Percentiles rank a stretch among this genome's conserved stretches.
These are phyloP conservation scores for Malassezia obtusa DNA, from an alignment of 1,284 basidiomycete species.

Conservation along the genomic window DNA sequence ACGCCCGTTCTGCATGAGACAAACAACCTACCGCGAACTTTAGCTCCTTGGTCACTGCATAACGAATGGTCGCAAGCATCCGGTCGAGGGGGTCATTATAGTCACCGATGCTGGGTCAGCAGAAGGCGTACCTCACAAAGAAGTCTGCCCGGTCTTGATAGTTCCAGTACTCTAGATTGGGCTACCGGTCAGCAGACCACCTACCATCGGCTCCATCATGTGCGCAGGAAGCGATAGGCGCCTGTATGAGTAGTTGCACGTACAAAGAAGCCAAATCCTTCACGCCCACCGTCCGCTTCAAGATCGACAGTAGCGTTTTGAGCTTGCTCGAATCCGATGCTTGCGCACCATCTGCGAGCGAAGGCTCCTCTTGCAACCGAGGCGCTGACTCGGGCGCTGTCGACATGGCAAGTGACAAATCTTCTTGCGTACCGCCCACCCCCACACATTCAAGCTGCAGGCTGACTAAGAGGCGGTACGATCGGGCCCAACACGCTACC, in stretches of 20 bases:
- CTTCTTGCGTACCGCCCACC: not conserved
- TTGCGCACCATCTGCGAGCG: not conserved
- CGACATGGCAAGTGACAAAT: not conserved
- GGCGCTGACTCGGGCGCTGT: not conserved
- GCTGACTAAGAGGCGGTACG: not conserved
- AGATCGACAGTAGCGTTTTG: constrained; percentile 37
- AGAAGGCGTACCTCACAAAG: constrained; percentile 61
- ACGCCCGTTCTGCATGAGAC: constrained; percentile 18
- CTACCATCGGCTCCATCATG: constrained; percentile 35
- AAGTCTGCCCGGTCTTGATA: constrained; percentile 87
- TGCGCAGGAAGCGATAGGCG: constrained; percentile 44
- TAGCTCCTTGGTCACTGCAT: constrained; percentile 80
- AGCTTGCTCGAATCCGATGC: constrained; percentile 34
- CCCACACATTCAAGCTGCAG: not conserved
- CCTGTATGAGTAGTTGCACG: not conserved
- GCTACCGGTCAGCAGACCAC: constrained; percentile 7
- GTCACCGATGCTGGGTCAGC: constrained; percentile 62
- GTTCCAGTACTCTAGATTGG: constrained; percentile 52
- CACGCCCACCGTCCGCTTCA: constrained; percentile 44
- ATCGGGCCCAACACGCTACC: too few species aligned
- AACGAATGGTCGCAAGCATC: constrained; percentile 80
- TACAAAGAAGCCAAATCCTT: constrained; percentile 43
- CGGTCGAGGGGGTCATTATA: constrained; percentile 79
- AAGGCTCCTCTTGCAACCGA: not conserved
- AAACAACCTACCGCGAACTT: constrained; percentile 59